A percentile compares a stretch with the other conserved stretches of the same genome.
These are phyloP conservation scores for Brettanomyces nanus DNA, from an alignment of 805 yeast species.

Conservation along the genomic window DNA sequence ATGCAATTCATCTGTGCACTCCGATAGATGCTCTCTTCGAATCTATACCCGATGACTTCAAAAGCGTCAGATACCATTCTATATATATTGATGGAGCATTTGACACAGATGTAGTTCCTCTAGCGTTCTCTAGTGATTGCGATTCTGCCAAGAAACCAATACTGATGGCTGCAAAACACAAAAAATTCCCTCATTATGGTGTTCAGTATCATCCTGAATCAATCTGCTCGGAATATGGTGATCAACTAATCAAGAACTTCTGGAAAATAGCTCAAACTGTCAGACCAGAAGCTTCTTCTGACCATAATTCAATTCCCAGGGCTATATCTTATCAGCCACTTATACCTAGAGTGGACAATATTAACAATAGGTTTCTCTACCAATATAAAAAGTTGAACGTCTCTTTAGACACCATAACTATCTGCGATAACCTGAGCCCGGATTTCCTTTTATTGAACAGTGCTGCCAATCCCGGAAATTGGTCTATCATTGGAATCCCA, in stretches of 20 bases:
- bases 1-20: slow-evolving; percentile 29
- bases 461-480: slow-evolving; percentile 76
- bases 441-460: slow-evolving; percentile 64
- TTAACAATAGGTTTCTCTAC: slow-evolving; percentile 7
- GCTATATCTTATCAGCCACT: slow-evolving; percentile 18
- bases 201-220: slow-evolving; percentile 98
- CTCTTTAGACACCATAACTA: not conserved
- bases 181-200: slow-evolving; percentile 64
- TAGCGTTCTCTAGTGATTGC: slow-evolving; percentile 41
- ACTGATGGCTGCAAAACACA: slow-evolving; percentile 76
- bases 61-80: slow-evolving; percentile 86
- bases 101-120: slow-evolving; percentile 35
- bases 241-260: slow-evolving; percentile 51
- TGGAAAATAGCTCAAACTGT: slow-evolving; percentile 35
- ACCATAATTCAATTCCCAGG: not conserved
- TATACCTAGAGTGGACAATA: slow-evolving; percentile 9
- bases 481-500: slow-evolving; percentile 82
- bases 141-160: slow-evolving; percentile 24
- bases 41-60: slow-evolving; percentile 36
- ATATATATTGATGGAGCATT: slow-evolving; percentile 38
- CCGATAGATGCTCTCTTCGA: slow-evolving; percentile 30
- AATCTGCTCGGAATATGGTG: slow-evolving; percentile 70
- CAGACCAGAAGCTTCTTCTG: slow-evolving; percentile 13
- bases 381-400: slow-evolving; percentile 10
- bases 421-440: slow-evolving; percentile 29